Percentiles rank a stretch among this genome's conserved stretches.
Evolutionary conservation across 2,329 filamentous ascomycete species (phyloP).

Genomic region (Scytalidium sp.): DNA sequence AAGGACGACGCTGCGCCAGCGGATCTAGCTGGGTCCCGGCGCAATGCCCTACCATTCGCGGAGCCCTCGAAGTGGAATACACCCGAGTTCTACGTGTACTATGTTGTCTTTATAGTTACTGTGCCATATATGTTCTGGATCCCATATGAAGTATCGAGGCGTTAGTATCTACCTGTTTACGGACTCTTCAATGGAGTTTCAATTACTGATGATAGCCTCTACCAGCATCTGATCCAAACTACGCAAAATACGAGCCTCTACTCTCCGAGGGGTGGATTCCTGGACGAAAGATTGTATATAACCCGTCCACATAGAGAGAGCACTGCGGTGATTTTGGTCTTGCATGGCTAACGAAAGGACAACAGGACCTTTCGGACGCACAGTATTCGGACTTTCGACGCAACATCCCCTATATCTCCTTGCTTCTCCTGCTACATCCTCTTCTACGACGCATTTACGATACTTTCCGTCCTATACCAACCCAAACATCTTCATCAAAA

Average conservation of each 20-base stretch:
- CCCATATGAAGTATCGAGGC: constrained; percentile 80
- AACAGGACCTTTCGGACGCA: constrained; percentile 79
- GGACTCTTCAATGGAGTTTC: neutral
- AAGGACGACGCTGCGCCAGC: constrained; percentile 23
- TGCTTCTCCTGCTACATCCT: constrained; percentile 76
- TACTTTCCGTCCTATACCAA: constrained; percentile 23
- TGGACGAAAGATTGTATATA: constrained; percentile 82
- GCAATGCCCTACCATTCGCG: constrained; percentile 40
- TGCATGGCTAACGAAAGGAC: constrained; percentile 13
- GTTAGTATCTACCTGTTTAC: constrained; percentile 45
- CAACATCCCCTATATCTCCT: constrained; percentile 78
- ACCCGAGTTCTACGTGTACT: constrained; percentile 82
- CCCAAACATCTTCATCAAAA: constrained; percentile 20
- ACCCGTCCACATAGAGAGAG: neutral
- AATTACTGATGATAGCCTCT: constrained; percentile 10
- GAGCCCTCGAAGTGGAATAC: constrained; percentile 79
- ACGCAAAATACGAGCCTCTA: constrained; percentile 66
- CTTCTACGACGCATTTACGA: constrained; percentile 73
- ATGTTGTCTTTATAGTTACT: constrained; percentile 58
- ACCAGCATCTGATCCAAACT: constrained; percentile 77
- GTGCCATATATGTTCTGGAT: constrained; percentile 89
- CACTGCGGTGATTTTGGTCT: no score
- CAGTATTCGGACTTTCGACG: constrained; percentile 84
- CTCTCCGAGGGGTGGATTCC: constrained; percentile 87
- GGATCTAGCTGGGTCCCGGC: constrained; percentile 31